phyloP scores from a whole-genome alignment of 441 rosid species.

The Adansonia grandidieri region DNA sequence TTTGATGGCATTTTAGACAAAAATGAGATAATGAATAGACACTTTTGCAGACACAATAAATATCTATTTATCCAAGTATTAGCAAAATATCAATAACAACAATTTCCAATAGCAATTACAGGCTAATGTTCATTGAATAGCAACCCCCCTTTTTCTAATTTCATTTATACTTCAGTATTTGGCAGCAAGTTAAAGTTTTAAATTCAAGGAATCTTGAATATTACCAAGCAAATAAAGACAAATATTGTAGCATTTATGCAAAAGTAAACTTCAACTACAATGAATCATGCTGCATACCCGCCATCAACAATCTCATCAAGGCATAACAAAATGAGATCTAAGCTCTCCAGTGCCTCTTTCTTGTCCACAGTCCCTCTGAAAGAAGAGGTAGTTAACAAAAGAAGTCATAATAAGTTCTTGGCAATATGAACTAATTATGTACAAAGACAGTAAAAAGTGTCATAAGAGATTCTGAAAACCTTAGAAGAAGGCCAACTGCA shows the following conservation, averaged over 20 bases:
- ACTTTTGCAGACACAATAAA: background rate
- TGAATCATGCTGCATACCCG: slow-evolving; percentile 52
- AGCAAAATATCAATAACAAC: background rate
- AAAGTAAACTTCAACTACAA: slow-evolving; percentile 5
- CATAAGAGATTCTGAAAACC: slow-evolving; percentile 43
- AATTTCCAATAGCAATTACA: background rate
- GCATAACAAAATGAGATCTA: slow-evolving; percentile 85
- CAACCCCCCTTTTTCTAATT: background rate
- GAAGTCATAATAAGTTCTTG: background rate
- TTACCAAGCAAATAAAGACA: background rate
- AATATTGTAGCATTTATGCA: background rate
- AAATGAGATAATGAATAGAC: background rate
- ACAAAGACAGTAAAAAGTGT: background rate
- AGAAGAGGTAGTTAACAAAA: slow-evolving; percentile 17
- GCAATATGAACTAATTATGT: slow-evolving; percentile 5
- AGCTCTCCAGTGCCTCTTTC: slow-evolving; percentile 82
- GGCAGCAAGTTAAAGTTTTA: slow-evolving; percentile 7
- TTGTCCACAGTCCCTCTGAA: slow-evolving; percentile 83
- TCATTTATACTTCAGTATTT: background rate
- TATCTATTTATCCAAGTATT: background rate
- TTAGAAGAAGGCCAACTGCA: slow-evolving; percentile 76
- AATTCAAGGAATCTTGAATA: slow-evolving; percentile 15
- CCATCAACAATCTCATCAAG: slow-evolving; percentile 86
- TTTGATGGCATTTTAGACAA: background rate
- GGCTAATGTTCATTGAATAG: background rate